Evolutionary conservation across 73 alveolate genomes (phyloP).

Genomic region (Paramecium bursaria): DNA sequence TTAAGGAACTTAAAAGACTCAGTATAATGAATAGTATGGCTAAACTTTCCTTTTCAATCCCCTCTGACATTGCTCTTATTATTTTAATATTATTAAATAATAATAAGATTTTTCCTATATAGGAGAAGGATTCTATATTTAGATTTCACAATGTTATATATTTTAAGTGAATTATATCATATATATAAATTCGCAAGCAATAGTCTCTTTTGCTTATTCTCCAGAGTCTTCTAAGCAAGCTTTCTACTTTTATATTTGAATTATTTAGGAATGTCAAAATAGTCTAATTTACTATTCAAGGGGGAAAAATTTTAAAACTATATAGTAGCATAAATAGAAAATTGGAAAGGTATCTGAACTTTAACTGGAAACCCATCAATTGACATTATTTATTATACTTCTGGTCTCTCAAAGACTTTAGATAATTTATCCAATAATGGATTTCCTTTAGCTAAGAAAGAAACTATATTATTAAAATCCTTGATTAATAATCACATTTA

Average conservation of each 20-base stretch:
- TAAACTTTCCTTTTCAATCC: too few relatives aligned
- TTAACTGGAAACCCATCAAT: constrained; percentile 52
- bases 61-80: too few relatives aligned
- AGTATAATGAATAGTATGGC: too few relatives aligned
- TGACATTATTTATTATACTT: constrained; percentile 5
- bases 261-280: constrained; percentile 13
- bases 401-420: constrained; percentile 40
- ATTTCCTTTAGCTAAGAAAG: constrained; percentile 40
- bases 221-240: constrained; percentile 16
- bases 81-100: too few relatives aligned
- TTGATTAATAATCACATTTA: too few relatives aligned
- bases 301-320: constrained; percentile 11
- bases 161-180: constrained; percentile 6
- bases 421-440: constrained; percentile 16
- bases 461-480: constrained; percentile 40
- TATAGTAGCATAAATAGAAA: constrained; percentile 56
- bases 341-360: constrained; percentile 41
- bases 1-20: too few relatives aligned
- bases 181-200: constrained; percentile 47
- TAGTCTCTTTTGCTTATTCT: constrained; percentile 32
- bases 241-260: constrained; percentile 3
- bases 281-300: background rate
- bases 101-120: too few relatives aligned
- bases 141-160: too few relatives aligned
- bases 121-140: too few relatives aligned